phyloP scores from a whole-genome alignment of 495 filamentous ascomycete genomes.

The Amorphotheca resinae region DNA sequence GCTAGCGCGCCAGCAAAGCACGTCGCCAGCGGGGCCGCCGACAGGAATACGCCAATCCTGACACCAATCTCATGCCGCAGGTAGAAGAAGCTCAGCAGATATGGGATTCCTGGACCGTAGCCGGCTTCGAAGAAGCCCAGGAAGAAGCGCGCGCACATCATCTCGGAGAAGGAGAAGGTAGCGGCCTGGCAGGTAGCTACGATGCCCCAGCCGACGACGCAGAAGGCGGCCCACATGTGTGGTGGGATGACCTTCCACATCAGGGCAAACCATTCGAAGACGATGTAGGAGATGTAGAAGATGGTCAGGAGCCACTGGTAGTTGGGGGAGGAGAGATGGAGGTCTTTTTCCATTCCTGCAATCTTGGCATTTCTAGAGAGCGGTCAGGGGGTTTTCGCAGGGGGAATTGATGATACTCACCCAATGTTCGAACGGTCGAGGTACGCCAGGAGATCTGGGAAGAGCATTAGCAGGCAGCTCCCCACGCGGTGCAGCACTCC shows the following conservation, averaged over 20 bases:
- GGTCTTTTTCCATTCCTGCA: constrained; percentile 31
- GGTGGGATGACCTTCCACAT: constrained; percentile 36
- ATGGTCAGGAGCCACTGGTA: constrained; percentile 65
- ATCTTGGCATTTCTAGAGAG: constrained; percentile 47
- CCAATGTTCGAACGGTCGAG: constrained; percentile 54
- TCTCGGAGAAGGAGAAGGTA: constrained; percentile 44
- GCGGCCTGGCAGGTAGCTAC: constrained; percentile 48
- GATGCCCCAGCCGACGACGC: constrained; percentile 32
- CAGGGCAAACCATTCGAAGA: constrained; percentile 57
- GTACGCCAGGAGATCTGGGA: constrained; percentile 47
- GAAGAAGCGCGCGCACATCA: constrained; percentile 57
- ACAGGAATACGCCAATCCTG: constrained; percentile 63
- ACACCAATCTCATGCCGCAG: constrained; percentile 64
- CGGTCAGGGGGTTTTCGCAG: constrained; percentile 26
- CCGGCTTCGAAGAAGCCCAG: constrained; percentile 56
- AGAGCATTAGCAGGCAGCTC: neutral
- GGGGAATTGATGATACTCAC: constrained; percentile 2
- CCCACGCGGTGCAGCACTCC: constrained; percentile 10
- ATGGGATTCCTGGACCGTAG: constrained; percentile 61
- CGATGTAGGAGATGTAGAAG: constrained; percentile 58
- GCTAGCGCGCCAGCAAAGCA: constrained; percentile 76
- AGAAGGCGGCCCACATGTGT: constrained; percentile 27
- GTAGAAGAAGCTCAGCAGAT: constrained; percentile 75
- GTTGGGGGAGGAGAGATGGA: constrained; percentile 28
- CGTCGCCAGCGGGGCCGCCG: constrained; percentile 68